These are phyloP conservation scores for Chaetomiaceae sp. DNA, from an alignment of 2,329 filamentous ascomycete genomes.

Conservation along the genomic window DNA sequence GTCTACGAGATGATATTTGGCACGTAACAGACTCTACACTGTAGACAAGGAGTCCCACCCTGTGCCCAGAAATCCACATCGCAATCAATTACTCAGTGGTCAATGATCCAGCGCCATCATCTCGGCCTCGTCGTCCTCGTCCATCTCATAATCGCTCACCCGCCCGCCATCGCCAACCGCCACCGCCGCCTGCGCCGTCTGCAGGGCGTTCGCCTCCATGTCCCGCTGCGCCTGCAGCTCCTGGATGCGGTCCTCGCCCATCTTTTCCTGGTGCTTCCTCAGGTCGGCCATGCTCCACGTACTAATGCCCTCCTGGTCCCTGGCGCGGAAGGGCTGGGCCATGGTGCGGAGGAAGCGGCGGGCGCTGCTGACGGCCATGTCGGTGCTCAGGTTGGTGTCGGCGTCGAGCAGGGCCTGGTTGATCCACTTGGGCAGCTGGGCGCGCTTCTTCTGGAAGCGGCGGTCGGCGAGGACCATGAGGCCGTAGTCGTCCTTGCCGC, in stretches of 20 bases:
- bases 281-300: slow-evolving; percentile 84
- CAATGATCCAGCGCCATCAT: slow-evolving; percentile 32
- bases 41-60: too few relatives aligned
- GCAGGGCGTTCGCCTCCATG: slow-evolving; percentile 21
- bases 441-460: slow-evolving; percentile 85
- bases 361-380: slow-evolving; percentile 86
- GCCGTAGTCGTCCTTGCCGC: slow-evolving; percentile 98
- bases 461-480: slow-evolving; percentile 98
- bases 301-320: slow-evolving; percentile 86
- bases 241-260: slow-evolving; percentile 62
- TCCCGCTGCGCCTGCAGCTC: slow-evolving; percentile 51
- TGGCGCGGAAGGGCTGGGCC: slow-evolving; percentile 80
- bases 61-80: too few relatives aligned
- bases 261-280: slow-evolving; percentile 69
- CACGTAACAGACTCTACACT: too few relatives aligned
- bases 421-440: slow-evolving; percentile 95
- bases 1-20: too few relatives aligned
- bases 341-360: slow-evolving; percentile 87
- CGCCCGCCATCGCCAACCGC: slow-evolving; percentile 17
- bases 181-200: background rate
- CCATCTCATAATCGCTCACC: slow-evolving; percentile 46
- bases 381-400: slow-evolving; percentile 86
- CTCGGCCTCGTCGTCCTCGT: slow-evolving; percentile 42
- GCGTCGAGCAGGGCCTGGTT: slow-evolving; percentile 78
- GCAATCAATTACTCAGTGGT: background rate